phyloP scores from a whole-genome alignment of 345 rosid genomes.

The Noccaea bulbosa region DNA sequence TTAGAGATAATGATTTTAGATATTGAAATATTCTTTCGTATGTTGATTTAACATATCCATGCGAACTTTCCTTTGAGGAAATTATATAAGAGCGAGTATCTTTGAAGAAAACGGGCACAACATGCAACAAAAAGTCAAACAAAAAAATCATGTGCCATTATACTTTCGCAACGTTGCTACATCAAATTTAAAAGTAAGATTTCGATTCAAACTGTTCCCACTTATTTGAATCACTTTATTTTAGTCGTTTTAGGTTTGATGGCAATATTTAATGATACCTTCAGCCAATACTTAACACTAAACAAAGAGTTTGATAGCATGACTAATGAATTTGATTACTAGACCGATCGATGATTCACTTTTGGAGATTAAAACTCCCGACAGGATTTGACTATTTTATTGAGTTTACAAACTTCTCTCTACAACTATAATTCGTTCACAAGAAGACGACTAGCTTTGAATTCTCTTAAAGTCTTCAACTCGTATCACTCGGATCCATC shows the following conservation, averaged over 20 bases:
- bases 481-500: no score
- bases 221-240: background rate
- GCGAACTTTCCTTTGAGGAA: background rate
- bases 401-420: no score
- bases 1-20: slow-evolving; percentile 38
- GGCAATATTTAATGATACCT: background rate
- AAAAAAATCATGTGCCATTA: slow-evolving; percentile 11
- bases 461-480: no score
- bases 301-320: no score
- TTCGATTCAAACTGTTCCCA: slow-evolving; percentile 16
- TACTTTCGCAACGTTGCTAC: slow-evolving; percentile 14
- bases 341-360: no score
- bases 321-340: no score
- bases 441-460: no score
- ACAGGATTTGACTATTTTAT: no score
- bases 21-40: slow-evolving; percentile 23
- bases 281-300: no score
- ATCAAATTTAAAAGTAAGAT: background rate
- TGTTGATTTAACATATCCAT: slow-evolving; percentile 16
- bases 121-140: slow-evolving; percentile 29
- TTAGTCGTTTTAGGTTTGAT: background rate
- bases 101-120: slow-evolving; percentile 25
- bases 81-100: background rate
- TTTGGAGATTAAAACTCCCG: no score
- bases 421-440: no score